Conservation (phyloP, 2,329 filamentous ascomycete species). For the Metarhizium humberi region DNA sequence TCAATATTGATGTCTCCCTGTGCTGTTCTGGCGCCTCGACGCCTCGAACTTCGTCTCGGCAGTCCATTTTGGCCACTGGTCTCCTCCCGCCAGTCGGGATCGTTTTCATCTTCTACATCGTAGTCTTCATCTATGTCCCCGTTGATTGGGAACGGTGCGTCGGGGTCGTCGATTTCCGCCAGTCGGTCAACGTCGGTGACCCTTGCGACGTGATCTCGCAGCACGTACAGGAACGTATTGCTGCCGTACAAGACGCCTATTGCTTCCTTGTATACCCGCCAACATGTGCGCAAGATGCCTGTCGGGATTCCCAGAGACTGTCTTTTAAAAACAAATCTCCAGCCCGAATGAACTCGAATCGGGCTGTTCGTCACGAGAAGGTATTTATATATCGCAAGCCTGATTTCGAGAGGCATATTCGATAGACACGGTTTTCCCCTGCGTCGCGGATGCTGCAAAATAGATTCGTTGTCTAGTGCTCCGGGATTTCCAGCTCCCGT, state of each 20-base stretch:
- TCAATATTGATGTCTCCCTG: slow-evolving; percentile 19
- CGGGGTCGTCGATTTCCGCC: slow-evolving; percentile 9
- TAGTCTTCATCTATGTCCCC: slow-evolving; percentile 6
- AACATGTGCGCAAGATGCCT: slow-evolving; percentile 28
- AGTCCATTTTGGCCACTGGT: not conserved
- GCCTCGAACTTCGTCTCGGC: not conserved
- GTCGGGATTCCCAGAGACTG: slow-evolving; percentile 21
- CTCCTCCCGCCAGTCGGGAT: slow-evolving; percentile 9
- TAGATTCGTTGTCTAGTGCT: not conserved
- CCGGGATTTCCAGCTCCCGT: not conserved
- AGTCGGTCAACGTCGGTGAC: slow-evolving; percentile 10
- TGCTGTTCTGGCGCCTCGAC: not conserved
- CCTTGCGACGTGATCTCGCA: slow-evolving; percentile 27
- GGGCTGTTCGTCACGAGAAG: slow-evolving; percentile 21
- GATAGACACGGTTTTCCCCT: not conserved
- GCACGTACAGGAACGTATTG: slow-evolving; percentile 37
- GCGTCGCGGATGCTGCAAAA: not conserved
- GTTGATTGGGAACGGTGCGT: not conserved
- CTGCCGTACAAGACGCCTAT: slow-evolving; percentile 34
- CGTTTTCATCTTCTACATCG: slow-evolving; percentile 5
- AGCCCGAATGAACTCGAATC: slow-evolving; percentile 24
- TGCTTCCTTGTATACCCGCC: slow-evolving; percentile 26
- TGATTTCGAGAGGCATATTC: slow-evolving; percentile 19
- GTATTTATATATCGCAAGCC: slow-evolving; percentile 20
- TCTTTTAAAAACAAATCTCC: slow-evolving; percentile 22